Percentiles rank a stretch among this genome's conserved stretches.
Conservation (phyloP, 306 rosid genomes). For the Gynostemma pentaphyllum region DNA sequence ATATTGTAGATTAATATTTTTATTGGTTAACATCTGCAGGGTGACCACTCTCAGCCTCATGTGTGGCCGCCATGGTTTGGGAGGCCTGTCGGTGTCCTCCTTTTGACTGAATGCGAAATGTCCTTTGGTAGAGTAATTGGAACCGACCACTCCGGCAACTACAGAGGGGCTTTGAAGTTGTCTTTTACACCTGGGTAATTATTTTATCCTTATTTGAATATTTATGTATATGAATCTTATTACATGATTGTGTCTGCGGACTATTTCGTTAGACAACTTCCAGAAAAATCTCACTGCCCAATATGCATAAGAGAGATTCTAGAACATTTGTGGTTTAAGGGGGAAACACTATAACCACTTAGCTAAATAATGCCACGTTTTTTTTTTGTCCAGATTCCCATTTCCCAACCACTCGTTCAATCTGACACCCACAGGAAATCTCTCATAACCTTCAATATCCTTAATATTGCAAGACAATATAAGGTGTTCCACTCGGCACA, state of each 20-base stretch:
- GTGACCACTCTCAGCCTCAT: constrained; percentile 87
- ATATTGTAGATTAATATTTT: constrained; percentile 11
- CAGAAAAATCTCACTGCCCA: background rate
- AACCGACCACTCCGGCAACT: constrained; percentile 73
- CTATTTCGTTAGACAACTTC: background rate
- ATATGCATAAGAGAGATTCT: too few relatives aligned
- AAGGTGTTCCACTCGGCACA: too few relatives aligned
- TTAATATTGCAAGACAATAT: too few relatives aligned
- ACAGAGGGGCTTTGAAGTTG: constrained; percentile 52
- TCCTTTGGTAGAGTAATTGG: constrained; percentile 57
- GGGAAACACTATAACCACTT: too few relatives aligned
- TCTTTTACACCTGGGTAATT: constrained; percentile 79
- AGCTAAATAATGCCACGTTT: too few relatives aligned
- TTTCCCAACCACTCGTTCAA: too few relatives aligned
- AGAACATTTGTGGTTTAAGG: too few relatives aligned
- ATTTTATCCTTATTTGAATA: background rate
- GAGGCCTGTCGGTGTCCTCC: constrained; percentile 62
- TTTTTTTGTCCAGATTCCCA: too few relatives aligned
- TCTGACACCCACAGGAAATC: too few relatives aligned
- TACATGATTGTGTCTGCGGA: background rate
- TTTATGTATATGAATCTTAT: background rate
- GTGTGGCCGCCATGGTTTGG: constrained; percentile 74
- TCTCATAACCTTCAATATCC: too few relatives aligned
- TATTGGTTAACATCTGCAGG: constrained; percentile 35
- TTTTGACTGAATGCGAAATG: constrained; percentile 83